Evolutionary conservation across 768 basidiomycete species (phyloP).

Genomic region (Mycena polygramma): DNA sequence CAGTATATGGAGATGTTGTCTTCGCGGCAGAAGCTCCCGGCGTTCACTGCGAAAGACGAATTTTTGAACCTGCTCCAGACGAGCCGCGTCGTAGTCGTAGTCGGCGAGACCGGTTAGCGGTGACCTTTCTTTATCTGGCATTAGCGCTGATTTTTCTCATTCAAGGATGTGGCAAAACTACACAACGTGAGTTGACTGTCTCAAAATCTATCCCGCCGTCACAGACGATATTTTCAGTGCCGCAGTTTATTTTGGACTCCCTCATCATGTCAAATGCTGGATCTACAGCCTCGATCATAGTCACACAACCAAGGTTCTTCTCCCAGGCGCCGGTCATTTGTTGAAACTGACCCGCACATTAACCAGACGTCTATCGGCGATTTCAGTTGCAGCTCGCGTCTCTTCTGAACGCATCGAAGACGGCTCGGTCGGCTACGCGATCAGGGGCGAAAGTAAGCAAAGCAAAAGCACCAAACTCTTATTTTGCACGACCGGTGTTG

Average conservation of each 20-base stretch:
- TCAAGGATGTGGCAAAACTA: conserved; percentile 90
- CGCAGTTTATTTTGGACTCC: conserved; percentile 91
- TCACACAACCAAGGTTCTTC: conserved; percentile 80
- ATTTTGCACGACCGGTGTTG: conserved; percentile 96
- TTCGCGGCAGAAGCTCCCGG: conserved; percentile 76
- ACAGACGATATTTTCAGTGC: conserved; percentile 60
- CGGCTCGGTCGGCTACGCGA: conserved; percentile 88
- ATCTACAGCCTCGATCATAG: conserved; percentile 77
- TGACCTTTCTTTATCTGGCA: not conserved
- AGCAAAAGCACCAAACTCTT: conserved; percentile 77
- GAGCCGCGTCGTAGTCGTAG: conserved; percentile 82
- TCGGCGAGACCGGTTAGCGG: conserved; percentile 86
- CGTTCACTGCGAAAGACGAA: conserved; percentile 73
- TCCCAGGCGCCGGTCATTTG: not conserved
- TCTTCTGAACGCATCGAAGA: conserved; percentile 84
- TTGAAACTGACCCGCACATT: not conserved
- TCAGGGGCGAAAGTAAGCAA: conserved; percentile 87
- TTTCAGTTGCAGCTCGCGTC: conserved; percentile 90
- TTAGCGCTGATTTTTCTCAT: not conserved
- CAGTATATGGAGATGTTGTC: conserved; percentile 70
- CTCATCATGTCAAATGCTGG: conserved; percentile 75
- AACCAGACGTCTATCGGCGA: conserved; percentile 65
- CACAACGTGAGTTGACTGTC: conserved; percentile 68
- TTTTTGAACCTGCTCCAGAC: conserved; percentile 71
- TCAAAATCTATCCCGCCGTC: conserved; percentile 7